Evolutionary conservation across 2,329 filamentous ascomycete species (phyloP).

Genomic region (Plectosphaerella cucumerina): DNA sequence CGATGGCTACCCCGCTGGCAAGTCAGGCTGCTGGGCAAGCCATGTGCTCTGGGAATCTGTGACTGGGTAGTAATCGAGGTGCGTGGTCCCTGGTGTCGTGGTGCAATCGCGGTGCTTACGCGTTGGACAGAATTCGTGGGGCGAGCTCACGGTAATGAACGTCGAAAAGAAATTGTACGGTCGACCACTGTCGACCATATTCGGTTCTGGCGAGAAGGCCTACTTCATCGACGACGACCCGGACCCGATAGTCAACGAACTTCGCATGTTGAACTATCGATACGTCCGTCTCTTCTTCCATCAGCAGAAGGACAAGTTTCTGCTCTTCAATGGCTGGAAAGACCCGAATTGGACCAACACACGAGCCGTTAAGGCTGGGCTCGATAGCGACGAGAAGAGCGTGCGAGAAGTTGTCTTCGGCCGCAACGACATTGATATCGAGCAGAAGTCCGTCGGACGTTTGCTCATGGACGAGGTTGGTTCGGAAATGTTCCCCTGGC

Average conservation of each 20-base stretch:
- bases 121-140: constrained; percentile 77
- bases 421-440: constrained; percentile 84
- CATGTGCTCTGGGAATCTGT: constrained; percentile 67
- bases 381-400: constrained; percentile 85
- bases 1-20: constrained; percentile 90
- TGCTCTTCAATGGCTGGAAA: constrained; percentile 86
- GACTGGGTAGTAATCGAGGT: constrained; percentile 91
- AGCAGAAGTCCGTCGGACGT: constrained; percentile 79
- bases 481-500: constrained; percentile 2
- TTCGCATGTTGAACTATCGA: constrained; percentile 83
- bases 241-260: constrained; percentile 70
- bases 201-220: constrained; percentile 62
- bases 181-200: constrained; percentile 56
- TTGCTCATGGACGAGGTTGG: constrained; percentile 81
- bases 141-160: constrained; percentile 76
- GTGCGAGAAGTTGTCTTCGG: constrained; percentile 84
- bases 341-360: constrained; percentile 85
- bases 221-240: constrained; percentile 61
- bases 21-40: constrained; percentile 67
- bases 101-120: constrained; percentile 1
- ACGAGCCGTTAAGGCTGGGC: constrained; percentile 67
- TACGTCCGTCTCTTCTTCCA: constrained; percentile 94
- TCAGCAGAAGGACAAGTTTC: constrained; percentile 82
- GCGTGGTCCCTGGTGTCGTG: constrained; percentile 19
- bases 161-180: constrained; percentile 54